Conservation (phyloP, 768 basidiomycete genomes). For the Lactarius pseudohatsudake region DNA sequence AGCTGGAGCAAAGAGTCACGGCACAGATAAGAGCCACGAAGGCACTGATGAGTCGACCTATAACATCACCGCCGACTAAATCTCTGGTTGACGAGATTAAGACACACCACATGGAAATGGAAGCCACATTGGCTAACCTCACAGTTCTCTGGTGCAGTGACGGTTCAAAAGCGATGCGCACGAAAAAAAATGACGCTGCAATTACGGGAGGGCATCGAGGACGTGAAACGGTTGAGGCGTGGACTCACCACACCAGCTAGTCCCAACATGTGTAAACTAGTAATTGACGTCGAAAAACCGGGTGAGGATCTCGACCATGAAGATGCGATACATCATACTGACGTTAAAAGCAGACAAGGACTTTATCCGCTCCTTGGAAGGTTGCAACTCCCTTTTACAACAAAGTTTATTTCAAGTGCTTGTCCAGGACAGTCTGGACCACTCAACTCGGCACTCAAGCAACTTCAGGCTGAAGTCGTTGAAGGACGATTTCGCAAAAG, state of each 20-base stretch:
- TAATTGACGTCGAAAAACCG: neutral
- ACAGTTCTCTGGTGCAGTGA: neutral
- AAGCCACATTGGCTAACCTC: neutral
- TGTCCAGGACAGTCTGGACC: conserved; percentile 2
- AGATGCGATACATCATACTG: neutral
- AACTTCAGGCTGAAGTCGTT: neutral
- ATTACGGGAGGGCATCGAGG: neutral
- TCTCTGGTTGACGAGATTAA: too few relatives aligned
- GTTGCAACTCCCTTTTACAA: neutral
- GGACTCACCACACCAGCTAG: neutral
- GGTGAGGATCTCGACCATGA: neutral
- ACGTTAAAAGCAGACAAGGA: neutral
- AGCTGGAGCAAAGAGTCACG: too few relatives aligned
- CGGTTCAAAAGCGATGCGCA: neutral
- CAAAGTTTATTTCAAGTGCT: conserved; percentile 8
- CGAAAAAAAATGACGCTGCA: neutral
- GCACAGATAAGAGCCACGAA: too few relatives aligned
- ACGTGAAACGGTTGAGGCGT: too few relatives aligned
- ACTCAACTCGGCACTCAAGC: neutral
- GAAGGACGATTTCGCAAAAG: neutral
- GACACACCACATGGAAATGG: neutral
- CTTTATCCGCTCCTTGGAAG: neutral
- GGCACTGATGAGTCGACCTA: too few relatives aligned
- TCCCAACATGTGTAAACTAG: neutral
- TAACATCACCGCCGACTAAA: too few relatives aligned